Evolutionary conservation across 768 basidiomycete species (phyloP).

Genomic region (Melanogaster broomeanus): DNA sequence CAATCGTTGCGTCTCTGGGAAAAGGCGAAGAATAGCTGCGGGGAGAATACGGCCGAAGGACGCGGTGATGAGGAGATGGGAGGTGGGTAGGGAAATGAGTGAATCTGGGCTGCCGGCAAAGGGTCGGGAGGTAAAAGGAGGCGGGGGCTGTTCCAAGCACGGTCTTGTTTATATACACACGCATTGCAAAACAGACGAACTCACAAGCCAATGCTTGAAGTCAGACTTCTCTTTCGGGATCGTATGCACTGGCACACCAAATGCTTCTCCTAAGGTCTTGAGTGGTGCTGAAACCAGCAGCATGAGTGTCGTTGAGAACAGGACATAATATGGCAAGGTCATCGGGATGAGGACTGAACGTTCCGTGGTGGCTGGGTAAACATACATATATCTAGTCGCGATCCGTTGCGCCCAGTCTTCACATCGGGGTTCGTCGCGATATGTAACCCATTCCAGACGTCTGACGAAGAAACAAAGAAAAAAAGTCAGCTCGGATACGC

Average conservation of each 20-base stretch:
- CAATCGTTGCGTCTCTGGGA: conserved; percentile 58
- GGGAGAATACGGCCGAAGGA: conserved; percentile 91
- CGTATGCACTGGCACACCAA: conserved; percentile 54
- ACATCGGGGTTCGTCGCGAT: conserved; percentile 76
- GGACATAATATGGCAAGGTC: not conserved
- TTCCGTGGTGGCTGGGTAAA: not conserved
- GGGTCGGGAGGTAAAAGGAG: conserved; percentile 28
- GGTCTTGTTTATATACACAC: not conserved
- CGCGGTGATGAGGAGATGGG: conserved; percentile 77
- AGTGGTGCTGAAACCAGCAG: conserved; percentile 59
- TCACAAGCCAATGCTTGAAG: conserved; percentile 67
- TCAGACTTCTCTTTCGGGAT: conserved; percentile 62
- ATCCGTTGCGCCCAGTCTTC: conserved; percentile 61
- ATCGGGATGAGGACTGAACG: not conserved
- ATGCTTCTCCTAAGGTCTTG: conserved; percentile 53
- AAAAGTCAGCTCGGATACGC: conserved; percentile 10
- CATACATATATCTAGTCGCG: conserved; percentile 55
- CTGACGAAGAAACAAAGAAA: conserved; percentile 39
- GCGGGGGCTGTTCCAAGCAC: conserved; percentile 44
- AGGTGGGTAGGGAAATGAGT: conserved; percentile 25
- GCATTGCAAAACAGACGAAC: conserved; percentile 15
- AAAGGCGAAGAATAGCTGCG: conserved; percentile 56
- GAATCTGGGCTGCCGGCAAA: not conserved
- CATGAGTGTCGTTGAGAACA: not conserved
- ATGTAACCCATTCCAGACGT: conserved; percentile 71